phyloP scores from a whole-genome alignment of 805 yeast species.

The Nakazawaea anatomiae region DNA sequence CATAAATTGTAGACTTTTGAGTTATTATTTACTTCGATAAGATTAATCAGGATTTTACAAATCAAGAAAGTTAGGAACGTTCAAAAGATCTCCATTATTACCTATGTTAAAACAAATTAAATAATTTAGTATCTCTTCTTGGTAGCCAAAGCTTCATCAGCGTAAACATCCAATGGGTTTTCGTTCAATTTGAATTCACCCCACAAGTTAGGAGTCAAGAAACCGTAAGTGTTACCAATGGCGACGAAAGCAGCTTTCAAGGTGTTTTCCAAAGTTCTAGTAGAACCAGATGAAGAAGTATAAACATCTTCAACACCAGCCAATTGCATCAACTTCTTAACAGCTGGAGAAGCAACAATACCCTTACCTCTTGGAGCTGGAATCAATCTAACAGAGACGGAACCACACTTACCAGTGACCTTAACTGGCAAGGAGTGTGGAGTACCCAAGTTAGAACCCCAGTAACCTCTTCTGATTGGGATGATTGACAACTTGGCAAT shows the following conservation, averaged over 20 bases:
- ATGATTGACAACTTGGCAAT: slow-evolving; percentile 98
- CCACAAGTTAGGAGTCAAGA: slow-evolving; percentile 99
- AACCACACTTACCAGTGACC: slow-evolving; percentile 99
- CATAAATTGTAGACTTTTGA: too few species aligned
- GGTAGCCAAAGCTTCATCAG: slow-evolving; percentile 72
- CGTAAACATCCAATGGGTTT: slow-evolving; percentile 93
- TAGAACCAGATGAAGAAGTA: slow-evolving; percentile 97
- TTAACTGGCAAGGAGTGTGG: slow-evolving; percentile 98
- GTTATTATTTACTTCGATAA: too few species aligned
- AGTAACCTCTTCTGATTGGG: slow-evolving; percentile 99
- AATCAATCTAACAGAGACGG: slow-evolving; percentile 95
- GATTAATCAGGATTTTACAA: not conserved
- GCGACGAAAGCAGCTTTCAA: slow-evolving; percentile 99
- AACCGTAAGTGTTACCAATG: slow-evolving; percentile 99
- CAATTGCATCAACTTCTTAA: slow-evolving; percentile 96
- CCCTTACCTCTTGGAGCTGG: slow-evolving; percentile 99
- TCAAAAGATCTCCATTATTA: not conserved
- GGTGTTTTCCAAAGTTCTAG: slow-evolving; percentile 99
- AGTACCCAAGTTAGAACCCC: slow-evolving; percentile 99
- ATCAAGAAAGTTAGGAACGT: not conserved
- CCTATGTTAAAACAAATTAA: slow-evolving; percentile 5
- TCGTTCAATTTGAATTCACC: slow-evolving; percentile 73
- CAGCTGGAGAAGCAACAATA: slow-evolving; percentile 99
- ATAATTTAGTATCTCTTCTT: slow-evolving; percentile 68
- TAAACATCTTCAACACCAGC: slow-evolving; percentile 99